These are phyloP conservation scores for Linderniella brevidens DNA, from an alignment of 257 asterid genomes.

Conservation along the genomic window DNA sequence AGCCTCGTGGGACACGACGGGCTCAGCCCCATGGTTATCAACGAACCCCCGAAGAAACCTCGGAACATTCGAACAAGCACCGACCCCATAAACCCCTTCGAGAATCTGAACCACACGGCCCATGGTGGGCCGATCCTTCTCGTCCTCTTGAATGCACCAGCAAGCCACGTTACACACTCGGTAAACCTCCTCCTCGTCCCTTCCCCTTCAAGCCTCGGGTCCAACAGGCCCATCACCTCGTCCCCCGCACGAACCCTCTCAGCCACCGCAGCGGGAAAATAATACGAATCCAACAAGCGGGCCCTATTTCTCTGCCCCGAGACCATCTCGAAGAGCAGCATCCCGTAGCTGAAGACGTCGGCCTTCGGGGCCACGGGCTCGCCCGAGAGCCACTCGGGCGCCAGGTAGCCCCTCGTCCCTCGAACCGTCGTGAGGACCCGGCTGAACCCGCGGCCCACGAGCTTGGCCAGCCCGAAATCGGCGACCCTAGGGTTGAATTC, in stretches of 20 bases:
- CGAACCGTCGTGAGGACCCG: conserved; percentile 4
- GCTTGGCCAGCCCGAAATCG: conserved; percentile 46
- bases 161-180: conserved; percentile 3
- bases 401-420: conserved; percentile 8
- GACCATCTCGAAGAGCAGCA: conserved; percentile 3
- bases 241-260: neutral
- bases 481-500: conserved; percentile 35
- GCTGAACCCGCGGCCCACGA: conserved; percentile 18
- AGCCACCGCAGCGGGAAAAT: neutral
- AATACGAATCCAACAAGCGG: neutral
- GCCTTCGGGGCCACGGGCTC: conserved; percentile 5
- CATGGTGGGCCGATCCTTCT: conserved; percentile 5
- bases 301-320: neutral
- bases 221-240: conserved; percentile 1
- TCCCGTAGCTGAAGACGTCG: conserved; percentile 6
- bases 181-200: conserved; percentile 4
- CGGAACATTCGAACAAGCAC: neutral
- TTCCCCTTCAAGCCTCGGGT: neutral
- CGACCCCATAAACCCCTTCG: neutral
- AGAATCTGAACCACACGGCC: conserved; percentile 6
- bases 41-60: conserved; percentile 4
- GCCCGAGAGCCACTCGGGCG: conserved; percentile 9
- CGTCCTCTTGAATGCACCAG: conserved; percentile 9
- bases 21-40: neutral
- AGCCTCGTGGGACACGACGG: no score